These are phyloP conservation scores for Suillus subluteus DNA, from an alignment of 768 basidiomycete species.

Conservation along the genomic window DNA sequence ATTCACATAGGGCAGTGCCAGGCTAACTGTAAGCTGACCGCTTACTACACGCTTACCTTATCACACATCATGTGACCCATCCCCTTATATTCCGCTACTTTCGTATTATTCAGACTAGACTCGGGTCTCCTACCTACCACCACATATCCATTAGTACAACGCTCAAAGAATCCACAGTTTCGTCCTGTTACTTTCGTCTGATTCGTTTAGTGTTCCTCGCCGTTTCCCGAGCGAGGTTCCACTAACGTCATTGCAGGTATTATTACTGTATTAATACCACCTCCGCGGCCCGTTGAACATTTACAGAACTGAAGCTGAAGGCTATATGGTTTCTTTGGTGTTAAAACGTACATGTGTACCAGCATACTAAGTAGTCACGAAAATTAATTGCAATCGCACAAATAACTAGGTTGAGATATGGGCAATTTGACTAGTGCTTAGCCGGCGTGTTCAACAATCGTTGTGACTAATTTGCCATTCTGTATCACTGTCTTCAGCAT, in stretches of 20 bases:
- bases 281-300: too few species aligned
- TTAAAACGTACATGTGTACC: not conserved
- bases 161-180: too few species aligned
- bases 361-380: not conserved
- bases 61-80: too few species aligned
- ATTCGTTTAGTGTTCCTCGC: too few species aligned
- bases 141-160: too few species aligned
- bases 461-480: slow-evolving; percentile 85
- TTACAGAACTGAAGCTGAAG: not conserved
- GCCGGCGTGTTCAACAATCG: slow-evolving; percentile 84
- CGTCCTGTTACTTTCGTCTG: too few species aligned
- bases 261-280: too few species aligned
- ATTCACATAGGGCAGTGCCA: slow-evolving; percentile 6
- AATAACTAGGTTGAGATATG: not conserved
- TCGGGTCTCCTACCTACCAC: too few species aligned
- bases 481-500: slow-evolving; percentile 89
- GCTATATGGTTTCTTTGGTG: not conserved
- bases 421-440: slow-evolving; percentile 27
- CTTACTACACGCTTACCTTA: too few species aligned
- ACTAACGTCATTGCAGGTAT: slow-evolving; percentile 13
- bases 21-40: too few species aligned
- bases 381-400: not conserved
- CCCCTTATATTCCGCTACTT: too few species aligned
- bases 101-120: too few species aligned
- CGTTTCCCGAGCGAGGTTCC: not conserved